These are phyloP conservation scores for Dendrobium huoshanense DNA, from an alignment of 106 monocot species.

Conservation along the genomic window DNA sequence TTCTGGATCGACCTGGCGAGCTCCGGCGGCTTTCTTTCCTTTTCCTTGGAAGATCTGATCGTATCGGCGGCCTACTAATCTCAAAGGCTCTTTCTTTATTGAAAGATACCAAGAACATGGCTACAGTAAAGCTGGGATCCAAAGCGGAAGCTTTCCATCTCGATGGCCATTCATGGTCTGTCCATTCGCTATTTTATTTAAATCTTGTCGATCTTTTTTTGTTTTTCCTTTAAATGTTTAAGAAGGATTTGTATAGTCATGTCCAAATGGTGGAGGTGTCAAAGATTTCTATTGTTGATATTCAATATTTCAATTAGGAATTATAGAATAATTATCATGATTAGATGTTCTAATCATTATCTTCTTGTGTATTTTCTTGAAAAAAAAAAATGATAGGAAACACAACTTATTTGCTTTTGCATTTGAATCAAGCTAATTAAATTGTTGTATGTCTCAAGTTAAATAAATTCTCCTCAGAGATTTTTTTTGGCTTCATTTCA, in stretches of 20 bases:
- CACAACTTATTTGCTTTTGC: no score
- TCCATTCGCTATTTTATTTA: background rate
- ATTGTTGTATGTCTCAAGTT: no score
- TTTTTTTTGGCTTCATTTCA: background rate
- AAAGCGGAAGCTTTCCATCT: slow-evolving; percentile 17
- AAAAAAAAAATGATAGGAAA: no score
- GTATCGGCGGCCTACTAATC: background rate
- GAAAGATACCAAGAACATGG: slow-evolving; percentile 5
- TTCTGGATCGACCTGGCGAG: background rate
- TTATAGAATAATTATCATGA: background rate
- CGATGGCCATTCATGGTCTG: slow-evolving; percentile 7
- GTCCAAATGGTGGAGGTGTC: no score
- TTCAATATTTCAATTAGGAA: background rate
- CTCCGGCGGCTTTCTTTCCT: background rate
- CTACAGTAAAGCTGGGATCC: slow-evolving; percentile 16
- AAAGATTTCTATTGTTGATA: background rate
- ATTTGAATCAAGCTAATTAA: no score
- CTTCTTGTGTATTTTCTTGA: no score
- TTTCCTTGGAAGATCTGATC: no score
- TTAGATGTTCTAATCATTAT: background rate
- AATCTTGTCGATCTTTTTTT: background rate
- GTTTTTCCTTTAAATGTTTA: background rate
- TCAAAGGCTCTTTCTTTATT: background rate
- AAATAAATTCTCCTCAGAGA: no score
- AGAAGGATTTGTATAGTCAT: no score